Evolutionary conservation across 1,139 yeast genomes (phyloP).

Genomic region (Nakaseomyces nivariensis): DNA sequence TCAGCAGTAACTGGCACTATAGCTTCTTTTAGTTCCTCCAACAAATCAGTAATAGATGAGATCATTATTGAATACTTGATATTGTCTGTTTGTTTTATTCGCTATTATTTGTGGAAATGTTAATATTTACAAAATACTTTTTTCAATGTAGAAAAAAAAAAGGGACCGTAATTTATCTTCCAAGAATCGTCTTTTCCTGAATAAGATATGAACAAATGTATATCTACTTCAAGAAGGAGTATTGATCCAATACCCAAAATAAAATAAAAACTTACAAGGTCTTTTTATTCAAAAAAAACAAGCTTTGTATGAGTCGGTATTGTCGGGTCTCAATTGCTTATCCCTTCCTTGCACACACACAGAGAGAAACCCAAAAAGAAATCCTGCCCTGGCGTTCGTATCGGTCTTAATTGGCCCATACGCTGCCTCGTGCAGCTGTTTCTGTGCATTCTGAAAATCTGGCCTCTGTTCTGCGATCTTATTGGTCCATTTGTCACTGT

Average conservation of each 20-base stretch:
- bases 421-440: background rate
- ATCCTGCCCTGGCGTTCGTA: too few relatives aligned
- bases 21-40: constrained; percentile 70
- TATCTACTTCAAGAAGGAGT: too few relatives aligned
- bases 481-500: background rate
- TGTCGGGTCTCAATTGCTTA: background rate
- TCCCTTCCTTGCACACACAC: background rate
- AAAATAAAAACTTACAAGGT: background rate
- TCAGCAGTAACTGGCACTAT: constrained; percentile 71
- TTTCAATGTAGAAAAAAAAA: background rate
- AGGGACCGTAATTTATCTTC: background rate
- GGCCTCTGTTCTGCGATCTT: background rate
- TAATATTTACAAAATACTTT: background rate
- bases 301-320: background rate
- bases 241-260: background rate
- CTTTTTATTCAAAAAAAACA: too few relatives aligned
- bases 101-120: background rate
- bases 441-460: background rate
- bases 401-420: background rate
- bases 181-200: too few relatives aligned
- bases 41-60: constrained; percentile 44
- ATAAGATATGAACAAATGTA: too few relatives aligned
- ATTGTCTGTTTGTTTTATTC: too few relatives aligned
- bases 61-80: constrained; percentile 33
- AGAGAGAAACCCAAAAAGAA: too few relatives aligned